phyloP scores from a whole-genome alignment of 257 asterid genomes.

The Lantana camara region DNA sequence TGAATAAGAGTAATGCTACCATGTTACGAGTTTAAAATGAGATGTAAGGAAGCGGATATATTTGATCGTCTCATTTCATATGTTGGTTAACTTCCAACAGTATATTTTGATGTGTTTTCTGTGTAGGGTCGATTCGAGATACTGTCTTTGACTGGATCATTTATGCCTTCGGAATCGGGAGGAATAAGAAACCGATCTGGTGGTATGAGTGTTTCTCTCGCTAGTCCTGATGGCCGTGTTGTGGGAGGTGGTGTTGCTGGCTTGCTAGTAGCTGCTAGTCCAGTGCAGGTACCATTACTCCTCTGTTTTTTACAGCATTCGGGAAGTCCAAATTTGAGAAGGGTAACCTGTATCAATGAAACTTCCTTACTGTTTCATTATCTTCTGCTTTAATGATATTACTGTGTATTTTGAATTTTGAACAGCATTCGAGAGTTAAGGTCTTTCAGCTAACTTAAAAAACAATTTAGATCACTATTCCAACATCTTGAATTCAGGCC shows the following conservation, averaged over 20 bases:
- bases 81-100: neutral
- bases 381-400: too few species aligned
- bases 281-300: slow-evolving; percentile 64
- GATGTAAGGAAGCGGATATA: too few species aligned
- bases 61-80: too few species aligned
- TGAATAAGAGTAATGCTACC: neutral
- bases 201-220: slow-evolving; percentile 95
- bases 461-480: too few species aligned
- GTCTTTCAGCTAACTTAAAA: too few species aligned
- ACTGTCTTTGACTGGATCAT: slow-evolving; percentile 85
- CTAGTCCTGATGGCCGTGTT: slow-evolving; percentile 93
- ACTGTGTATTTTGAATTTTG: too few species aligned
- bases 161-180: slow-evolving; percentile 85
- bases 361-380: too few species aligned
- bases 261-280: slow-evolving; percentile 83
- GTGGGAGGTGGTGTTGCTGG: slow-evolving; percentile 97
- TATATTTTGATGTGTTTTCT: neutral
- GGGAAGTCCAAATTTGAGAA: too few species aligned
- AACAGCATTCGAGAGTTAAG: too few species aligned
- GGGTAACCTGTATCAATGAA: too few species aligned
- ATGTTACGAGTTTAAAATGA: too few species aligned
- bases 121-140: slow-evolving; percentile 92
- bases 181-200: slow-evolving; percentile 92
- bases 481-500: too few species aligned
- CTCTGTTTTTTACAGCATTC: neutral